phyloP scores from a whole-genome alignment of 1,139 yeast species.

The Lodderomyces elongisporus region DNA sequence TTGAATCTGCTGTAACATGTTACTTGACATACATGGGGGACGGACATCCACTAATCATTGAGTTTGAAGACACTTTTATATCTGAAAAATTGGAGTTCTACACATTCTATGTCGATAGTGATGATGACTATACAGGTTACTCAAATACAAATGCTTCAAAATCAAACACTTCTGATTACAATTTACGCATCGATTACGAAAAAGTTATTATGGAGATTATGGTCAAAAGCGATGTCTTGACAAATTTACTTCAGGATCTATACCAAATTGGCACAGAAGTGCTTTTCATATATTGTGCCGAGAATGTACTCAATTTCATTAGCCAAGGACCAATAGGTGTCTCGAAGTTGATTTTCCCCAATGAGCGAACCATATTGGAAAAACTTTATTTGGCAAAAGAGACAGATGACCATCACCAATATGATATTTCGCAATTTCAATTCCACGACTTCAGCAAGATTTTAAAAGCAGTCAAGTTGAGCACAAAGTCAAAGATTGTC shows the following conservation, averaged over 20 bases:
- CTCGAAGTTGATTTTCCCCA: conserved; percentile 65
- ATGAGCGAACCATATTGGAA: conserved; percentile 58
- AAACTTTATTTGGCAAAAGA: conserved; percentile 25
- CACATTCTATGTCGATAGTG: conserved; percentile 43
- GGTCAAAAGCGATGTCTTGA: conserved; percentile 59
- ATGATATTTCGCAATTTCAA: conserved; percentile 40
- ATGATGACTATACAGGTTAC: conserved; percentile 24
- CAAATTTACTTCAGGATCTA: conserved; percentile 63
- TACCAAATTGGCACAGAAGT: conserved; percentile 60
- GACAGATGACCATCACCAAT: conserved; percentile 13
- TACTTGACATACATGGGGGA: conserved; percentile 43
- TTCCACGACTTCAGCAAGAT: conserved; percentile 51
- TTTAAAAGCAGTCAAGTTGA: conserved; percentile 49
- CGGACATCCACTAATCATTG: conserved; percentile 63
- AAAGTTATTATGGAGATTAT: conserved; percentile 59
- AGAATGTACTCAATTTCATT: conserved; percentile 45
- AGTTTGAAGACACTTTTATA: conserved; percentile 66
- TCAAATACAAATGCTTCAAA: background rate
- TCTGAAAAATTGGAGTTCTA: conserved; percentile 68
- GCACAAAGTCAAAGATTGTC: conserved; percentile 56
- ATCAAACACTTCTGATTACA: conserved; percentile 3
- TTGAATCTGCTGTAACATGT: conserved; percentile 22
- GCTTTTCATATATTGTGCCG: conserved; percentile 43
- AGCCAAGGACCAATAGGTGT: conserved; percentile 67
- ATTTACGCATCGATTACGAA: conserved; percentile 40